These are phyloP conservation scores for Claviceps maximensis DNA, from an alignment of 2,329 filamentous ascomycete species.

Conservation along the genomic window DNA sequence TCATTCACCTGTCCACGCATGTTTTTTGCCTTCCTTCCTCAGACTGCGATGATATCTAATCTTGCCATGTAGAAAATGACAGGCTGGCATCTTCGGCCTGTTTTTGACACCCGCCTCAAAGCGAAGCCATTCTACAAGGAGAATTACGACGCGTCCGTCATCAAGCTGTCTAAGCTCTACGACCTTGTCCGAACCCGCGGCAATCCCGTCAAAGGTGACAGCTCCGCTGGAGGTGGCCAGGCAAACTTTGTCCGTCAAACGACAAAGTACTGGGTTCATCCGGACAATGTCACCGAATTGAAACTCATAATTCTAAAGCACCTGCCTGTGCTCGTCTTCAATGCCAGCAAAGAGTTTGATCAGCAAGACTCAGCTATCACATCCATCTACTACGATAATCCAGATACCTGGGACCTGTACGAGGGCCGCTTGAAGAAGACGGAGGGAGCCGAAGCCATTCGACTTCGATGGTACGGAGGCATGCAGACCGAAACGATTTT, in stretches of 20 bases:
- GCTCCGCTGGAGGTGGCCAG: constrained; percentile 78
- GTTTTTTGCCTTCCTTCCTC: too few relatives aligned
- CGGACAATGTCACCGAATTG: constrained; percentile 93
- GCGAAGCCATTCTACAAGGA: constrained; percentile 98
- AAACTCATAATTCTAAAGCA: constrained; percentile 98
- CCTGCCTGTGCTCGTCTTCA: constrained; percentile 92
- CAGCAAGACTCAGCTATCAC: constrained; percentile 85
- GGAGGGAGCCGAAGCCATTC: constrained; percentile 91
- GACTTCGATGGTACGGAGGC: constrained; percentile 91
- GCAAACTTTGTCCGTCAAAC: constrained; percentile 95
- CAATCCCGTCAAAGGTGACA: constrained; percentile 84
- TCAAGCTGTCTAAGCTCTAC: constrained; percentile 89
- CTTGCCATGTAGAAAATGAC: constrained; percentile 63
- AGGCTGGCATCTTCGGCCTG: constrained; percentile 80
- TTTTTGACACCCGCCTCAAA: constrained; percentile 90
- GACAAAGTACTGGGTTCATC: constrained; percentile 99
- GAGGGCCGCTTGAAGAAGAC: constrained; percentile 93
- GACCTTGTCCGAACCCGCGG: constrained; percentile 88
- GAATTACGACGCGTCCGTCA: constrained; percentile 92
- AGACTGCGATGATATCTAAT: too few relatives aligned
- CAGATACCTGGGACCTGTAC: constrained; percentile 87
- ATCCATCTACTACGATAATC: constrained; percentile 97
- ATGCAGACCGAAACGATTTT: constrained; percentile 95
- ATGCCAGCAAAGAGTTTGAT: constrained; percentile 92
- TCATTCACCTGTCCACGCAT: too few relatives aligned